Conservation (phyloP, 2,329 filamentous ascomycete species). For the Atkinsonella hypoxylon region DNA sequence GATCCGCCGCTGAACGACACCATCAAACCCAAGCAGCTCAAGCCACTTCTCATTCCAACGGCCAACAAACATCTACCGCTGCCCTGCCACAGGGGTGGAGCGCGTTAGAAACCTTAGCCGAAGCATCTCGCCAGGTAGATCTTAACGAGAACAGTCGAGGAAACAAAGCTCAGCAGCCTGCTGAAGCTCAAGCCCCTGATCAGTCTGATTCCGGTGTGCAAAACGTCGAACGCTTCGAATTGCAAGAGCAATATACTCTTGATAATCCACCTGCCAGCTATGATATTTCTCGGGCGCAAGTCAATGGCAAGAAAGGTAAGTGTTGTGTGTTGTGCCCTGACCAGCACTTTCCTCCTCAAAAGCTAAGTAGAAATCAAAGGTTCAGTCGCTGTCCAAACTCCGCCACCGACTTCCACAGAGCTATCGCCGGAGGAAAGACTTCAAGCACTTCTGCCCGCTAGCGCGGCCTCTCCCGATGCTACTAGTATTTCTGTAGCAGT, state of each 20-base stretch:
- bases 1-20: conserved; percentile 20
- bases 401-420: conserved; percentile 18
- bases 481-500: conserved; percentile 43
- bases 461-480: conserved; percentile 28
- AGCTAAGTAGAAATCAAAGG: neutral
- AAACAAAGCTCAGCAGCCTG: conserved; percentile 23
- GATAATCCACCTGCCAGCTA: conserved; percentile 43
- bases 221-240: conserved; percentile 31
- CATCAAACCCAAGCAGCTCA: conserved; percentile 8
- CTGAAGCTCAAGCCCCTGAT: conserved; percentile 18
- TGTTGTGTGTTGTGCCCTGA: neutral
- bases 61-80: conserved; percentile 14
- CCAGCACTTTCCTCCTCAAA: neutral
- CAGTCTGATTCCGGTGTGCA: conserved; percentile 11
- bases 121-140: conserved; percentile 74
- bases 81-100: conserved; percentile 54
- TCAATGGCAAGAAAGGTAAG: conserved; percentile 15
- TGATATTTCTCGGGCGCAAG: conserved; percentile 21
- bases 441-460: conserved; percentile 30
- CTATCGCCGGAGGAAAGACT: conserved; percentile 38
- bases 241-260: conserved; percentile 47
- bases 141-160: conserved; percentile 48
- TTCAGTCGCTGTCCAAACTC: conserved; percentile 12
- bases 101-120: conserved; percentile 73
- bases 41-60: conserved; percentile 14